Conservation (phyloP, 176 grass and related monocot genomes). For the Themeda triandra region DNA sequence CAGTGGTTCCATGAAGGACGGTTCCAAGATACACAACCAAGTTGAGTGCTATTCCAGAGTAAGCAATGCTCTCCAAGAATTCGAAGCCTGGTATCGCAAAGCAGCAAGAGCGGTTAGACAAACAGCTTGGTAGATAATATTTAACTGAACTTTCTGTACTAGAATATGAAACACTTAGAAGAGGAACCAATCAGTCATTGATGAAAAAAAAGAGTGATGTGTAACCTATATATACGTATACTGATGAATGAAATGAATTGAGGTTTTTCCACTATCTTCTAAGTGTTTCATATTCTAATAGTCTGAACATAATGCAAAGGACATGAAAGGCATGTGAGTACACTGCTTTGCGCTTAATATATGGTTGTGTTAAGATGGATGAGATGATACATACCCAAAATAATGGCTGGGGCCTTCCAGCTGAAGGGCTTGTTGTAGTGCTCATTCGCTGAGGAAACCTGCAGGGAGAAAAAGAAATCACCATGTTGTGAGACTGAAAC, state of each 20-base stretch:
- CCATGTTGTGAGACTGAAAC: neutral
- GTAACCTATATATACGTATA: no score
- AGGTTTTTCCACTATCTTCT: no score
- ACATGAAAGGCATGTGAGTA: neutral
- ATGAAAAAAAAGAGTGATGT: no score
- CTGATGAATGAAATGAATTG: no score
- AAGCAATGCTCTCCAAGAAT: slow-evolving; percentile 88
- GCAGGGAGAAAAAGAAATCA: neutral
- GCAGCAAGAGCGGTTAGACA: neutral
- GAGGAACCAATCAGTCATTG: no score
- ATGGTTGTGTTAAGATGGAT: neutral
- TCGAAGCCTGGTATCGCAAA: slow-evolving; percentile 48
- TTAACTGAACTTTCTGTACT: no score
- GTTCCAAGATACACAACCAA: slow-evolving; percentile 78
- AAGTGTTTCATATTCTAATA: no score
- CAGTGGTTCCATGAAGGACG: slow-evolving; percentile 72
- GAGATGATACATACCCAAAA: slow-evolving; percentile 49
- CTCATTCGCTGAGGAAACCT: slow-evolving; percentile 43
- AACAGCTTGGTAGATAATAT: neutral
- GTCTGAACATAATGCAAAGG: neutral
- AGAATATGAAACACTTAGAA: no score
- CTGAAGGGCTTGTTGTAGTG: slow-evolving; percentile 38
- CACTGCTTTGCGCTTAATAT: neutral
- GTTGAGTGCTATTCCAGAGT: slow-evolving; percentile 68
- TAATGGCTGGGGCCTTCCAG: slow-evolving; percentile 70